Evolutionary conservation across 805 yeast genomes (phyloP), one percentile per base, ranked within the genome.

Genomic region (Myxozyma neotropica): DNA sequence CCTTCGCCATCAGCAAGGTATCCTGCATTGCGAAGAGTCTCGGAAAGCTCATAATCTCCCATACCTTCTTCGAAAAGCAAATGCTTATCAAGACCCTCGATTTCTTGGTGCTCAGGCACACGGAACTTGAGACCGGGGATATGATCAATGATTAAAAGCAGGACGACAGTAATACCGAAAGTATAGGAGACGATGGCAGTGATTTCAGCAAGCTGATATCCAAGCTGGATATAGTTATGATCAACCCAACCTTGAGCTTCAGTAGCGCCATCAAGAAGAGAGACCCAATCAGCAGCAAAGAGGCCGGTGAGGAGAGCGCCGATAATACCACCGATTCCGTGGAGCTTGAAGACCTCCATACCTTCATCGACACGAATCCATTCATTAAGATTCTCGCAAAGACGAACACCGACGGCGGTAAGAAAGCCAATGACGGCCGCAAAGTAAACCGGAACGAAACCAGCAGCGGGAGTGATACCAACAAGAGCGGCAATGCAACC

Each of bases 381-480:
- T 67, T 79, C 76, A 78, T 58, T 58, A 36, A 64, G 15, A 45
- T 64, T 56, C 31, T 65, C 67, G 36, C 45, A 39, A 26, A 59
- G 49, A 21, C 66, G 57, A 36, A 64, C 66, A 21, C 48, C 55
- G 38, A 59, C 55, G n/a, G 65, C 67, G 19, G 68, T 53, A 21
- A 90, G 77, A 59, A 83, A 81, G 71, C 97, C 97, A 70, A 92
- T 88, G 61, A 88, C 83, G 46, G 90, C 85, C 1, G 97, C 83
- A 60, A 91, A 83, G 84, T 92, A 93, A 58, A 93, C 85, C 58
- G 97, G 97, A 52, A 93, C 96, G 72, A 79, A 92, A 65, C 97
- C 98, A 21, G 98, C 97, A 64, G 93, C 97, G 49, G 99, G 98
- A 1, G 98, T 93, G 64, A 93, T 86, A 71, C 94, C 94, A 50